These are phyloP conservation scores for Geotrichum ghanense DNA, from an alignment of 805 yeast genomes.

Conservation along the genomic window DNA sequence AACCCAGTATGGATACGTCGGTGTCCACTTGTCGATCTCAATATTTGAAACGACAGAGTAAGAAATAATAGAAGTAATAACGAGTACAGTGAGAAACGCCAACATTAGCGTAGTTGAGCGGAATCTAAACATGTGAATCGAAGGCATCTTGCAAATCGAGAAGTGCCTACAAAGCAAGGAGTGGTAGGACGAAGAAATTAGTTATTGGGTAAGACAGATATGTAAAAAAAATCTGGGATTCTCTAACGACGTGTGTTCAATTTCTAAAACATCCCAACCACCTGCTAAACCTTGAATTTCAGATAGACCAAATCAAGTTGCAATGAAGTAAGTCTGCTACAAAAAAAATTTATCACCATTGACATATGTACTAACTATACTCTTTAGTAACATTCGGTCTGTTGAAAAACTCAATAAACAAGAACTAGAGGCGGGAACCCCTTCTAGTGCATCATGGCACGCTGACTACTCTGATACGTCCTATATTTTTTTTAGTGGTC, in stretches of 20 bases:
- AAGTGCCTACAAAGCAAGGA: no score
- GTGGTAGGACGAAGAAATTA: no score
- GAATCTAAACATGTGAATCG: neutral
- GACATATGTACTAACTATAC: neutral
- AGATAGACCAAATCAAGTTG: no score
- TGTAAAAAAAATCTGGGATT: no score
- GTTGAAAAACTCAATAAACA: conserved; percentile 50
- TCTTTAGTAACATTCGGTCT: conserved; percentile 21
- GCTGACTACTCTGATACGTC: conserved; percentile 68
- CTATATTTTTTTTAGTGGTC: conserved; percentile 63
- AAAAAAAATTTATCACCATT: no score
- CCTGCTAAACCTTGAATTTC: no score
- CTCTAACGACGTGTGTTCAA: no score
- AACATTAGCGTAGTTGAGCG: neutral
- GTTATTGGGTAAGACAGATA: no score
- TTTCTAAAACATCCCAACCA: no score
- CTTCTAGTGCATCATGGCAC: conserved; percentile 78
- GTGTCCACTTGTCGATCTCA: conserved; percentile 8
- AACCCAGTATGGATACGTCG: conserved; percentile 11
- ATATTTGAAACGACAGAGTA: neutral
- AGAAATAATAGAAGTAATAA: neutral
- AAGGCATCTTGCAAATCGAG: neutral
- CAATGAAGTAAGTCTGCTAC: neutral
- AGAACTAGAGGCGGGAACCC: conserved; percentile 52
- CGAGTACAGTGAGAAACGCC: neutral